Percentiles rank a stretch among this genome's conserved stretches.
These are phyloP conservation scores for Cynara cardunculus DNA, from an alignment of 129 eudicot genomes.

Conservation along the genomic window DNA sequence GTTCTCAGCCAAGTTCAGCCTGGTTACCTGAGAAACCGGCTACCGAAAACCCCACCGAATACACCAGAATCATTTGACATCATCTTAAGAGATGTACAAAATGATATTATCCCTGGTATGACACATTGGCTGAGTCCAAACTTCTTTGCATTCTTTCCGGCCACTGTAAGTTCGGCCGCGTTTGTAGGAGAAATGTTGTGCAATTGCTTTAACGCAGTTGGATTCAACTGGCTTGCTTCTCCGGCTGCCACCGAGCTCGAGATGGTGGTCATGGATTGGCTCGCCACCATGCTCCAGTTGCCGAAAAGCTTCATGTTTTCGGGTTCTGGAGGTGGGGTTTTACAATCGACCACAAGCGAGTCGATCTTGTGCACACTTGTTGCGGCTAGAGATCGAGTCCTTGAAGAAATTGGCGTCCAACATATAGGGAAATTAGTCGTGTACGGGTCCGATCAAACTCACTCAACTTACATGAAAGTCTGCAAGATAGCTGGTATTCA, in stretches of 20 bases:
- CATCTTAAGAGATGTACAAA: slow-evolving; percentile 27
- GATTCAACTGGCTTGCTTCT: slow-evolving; percentile 48
- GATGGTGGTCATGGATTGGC: slow-evolving; percentile 48
- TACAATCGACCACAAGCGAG: slow-evolving; percentile 41
- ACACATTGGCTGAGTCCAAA: slow-evolving; percentile 50
- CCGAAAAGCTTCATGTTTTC: slow-evolving; percentile 44
- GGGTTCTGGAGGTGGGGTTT: slow-evolving; percentile 49
- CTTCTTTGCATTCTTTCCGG: slow-evolving; percentile 48
- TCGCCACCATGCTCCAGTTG: slow-evolving; percentile 40
- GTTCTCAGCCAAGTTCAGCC: slow-evolving; percentile 41
- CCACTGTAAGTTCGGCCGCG: slow-evolving; percentile 39
- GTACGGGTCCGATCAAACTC: slow-evolving; percentile 53
- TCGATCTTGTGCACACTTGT: slow-evolving; percentile 34
- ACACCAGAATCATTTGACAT: slow-evolving; percentile 32
- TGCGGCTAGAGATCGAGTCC: slow-evolving; percentile 39
- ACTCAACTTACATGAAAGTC: slow-evolving; percentile 27
- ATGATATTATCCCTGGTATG: slow-evolving; percentile 37
- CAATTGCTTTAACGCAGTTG: slow-evolving; percentile 39
- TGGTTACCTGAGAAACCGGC: slow-evolving; percentile 29
- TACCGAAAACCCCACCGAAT: slow-evolving; percentile 34
- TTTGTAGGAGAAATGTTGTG: slow-evolving; percentile 49
- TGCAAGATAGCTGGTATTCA: slow-evolving; percentile 35
- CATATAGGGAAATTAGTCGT: slow-evolving; percentile 34
- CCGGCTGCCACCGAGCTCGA: slow-evolving; percentile 56
- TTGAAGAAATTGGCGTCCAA: slow-evolving; percentile 17